phyloP scores from a whole-genome alignment of 768 basidiomycete genomes.

The Suillus sp. region DNA sequence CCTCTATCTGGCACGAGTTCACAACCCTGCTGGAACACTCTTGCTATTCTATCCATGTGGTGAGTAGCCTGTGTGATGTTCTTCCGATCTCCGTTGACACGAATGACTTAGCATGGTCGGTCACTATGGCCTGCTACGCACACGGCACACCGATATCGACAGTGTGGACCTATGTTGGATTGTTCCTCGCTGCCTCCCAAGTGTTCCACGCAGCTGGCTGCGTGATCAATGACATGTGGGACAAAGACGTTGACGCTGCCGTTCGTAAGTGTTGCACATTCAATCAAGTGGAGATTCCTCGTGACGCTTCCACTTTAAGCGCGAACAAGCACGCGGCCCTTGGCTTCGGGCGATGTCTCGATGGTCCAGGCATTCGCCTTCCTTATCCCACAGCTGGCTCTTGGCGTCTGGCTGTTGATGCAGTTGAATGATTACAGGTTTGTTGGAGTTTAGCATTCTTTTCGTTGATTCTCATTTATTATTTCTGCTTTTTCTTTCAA shows the following conservation, averaged over 20 bases:
- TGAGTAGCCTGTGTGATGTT: not conserved
- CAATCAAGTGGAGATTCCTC: not conserved
- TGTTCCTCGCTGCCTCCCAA: not conserved
- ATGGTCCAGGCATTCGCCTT: not conserved
- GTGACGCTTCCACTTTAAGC: not conserved
- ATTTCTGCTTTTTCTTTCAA: not conserved
- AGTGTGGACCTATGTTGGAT: not conserved
- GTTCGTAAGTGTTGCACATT: not conserved
- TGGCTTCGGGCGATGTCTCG: constrained; percentile 1
- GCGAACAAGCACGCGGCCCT: not conserved
- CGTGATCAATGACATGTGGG: constrained; percentile 4
- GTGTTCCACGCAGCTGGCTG: not conserved
- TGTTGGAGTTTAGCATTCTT: not conserved
- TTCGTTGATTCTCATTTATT: not conserved
- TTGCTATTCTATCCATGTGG: not conserved
- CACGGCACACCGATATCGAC: not conserved
- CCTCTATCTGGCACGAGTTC: not conserved
- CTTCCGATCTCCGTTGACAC: not conserved
- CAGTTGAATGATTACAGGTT: not conserved
- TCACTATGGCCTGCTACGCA: constrained; percentile 1
- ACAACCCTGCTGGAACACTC: not conserved
- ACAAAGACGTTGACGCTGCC: not conserved
- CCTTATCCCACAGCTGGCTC: not conserved
- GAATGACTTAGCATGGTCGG: not conserved
- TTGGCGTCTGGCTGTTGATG: not conserved